These are phyloP conservation scores for Middelhovenomyces tepae DNA, from an alignment of 805 yeast species.

Conservation along the genomic window DNA sequence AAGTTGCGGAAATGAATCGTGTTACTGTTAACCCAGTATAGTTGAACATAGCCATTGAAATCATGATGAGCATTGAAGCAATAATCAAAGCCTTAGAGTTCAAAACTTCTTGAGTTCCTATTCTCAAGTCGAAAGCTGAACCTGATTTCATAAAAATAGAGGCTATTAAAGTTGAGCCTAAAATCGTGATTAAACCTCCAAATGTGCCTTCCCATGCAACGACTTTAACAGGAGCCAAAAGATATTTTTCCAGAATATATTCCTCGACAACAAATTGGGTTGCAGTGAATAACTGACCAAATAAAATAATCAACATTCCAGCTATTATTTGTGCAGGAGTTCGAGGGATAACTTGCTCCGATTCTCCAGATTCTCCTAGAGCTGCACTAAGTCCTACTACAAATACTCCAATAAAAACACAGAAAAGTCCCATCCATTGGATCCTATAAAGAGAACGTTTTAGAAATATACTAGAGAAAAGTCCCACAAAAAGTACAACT, in stretches of 20 bases:
- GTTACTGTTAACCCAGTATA: slow-evolving; percentile 67
- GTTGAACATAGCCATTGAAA: slow-evolving; percentile 64
- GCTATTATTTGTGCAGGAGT: slow-evolving; percentile 28
- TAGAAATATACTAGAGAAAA: slow-evolving; percentile 56
- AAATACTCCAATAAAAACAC: slow-evolving; percentile 61
- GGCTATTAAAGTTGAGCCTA: slow-evolving; percentile 38
- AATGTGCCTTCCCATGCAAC: slow-evolving; percentile 71
- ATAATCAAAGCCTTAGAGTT: slow-evolving; percentile 29
- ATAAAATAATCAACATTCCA: slow-evolving; percentile 50
- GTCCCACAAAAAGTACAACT: slow-evolving; percentile 65
- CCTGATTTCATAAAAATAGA: slow-evolving; percentile 15
- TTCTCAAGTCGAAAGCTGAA: slow-evolving; percentile 26
- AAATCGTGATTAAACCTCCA: slow-evolving; percentile 42
- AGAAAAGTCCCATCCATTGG: slow-evolving; percentile 60
- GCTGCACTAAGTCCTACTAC: slow-evolving; percentile 64
- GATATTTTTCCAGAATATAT: slow-evolving; percentile 44
- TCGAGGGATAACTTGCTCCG: no score
- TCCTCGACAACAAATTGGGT: slow-evolving; percentile 74
- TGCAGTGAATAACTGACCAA: slow-evolving; percentile 63
- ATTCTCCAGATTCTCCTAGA: slow-evolving; percentile 1
- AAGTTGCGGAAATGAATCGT: slow-evolving; percentile 57
- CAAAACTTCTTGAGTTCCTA: slow-evolving; percentile 15
- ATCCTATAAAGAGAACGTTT: slow-evolving; percentile 43
- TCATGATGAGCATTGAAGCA: slow-evolving; percentile 57
- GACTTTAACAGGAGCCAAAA: slow-evolving; percentile 51